Evolutionary conservation across 306 rosid genomes (phyloP).

Genomic region (Albizia julibrissin): DNA sequence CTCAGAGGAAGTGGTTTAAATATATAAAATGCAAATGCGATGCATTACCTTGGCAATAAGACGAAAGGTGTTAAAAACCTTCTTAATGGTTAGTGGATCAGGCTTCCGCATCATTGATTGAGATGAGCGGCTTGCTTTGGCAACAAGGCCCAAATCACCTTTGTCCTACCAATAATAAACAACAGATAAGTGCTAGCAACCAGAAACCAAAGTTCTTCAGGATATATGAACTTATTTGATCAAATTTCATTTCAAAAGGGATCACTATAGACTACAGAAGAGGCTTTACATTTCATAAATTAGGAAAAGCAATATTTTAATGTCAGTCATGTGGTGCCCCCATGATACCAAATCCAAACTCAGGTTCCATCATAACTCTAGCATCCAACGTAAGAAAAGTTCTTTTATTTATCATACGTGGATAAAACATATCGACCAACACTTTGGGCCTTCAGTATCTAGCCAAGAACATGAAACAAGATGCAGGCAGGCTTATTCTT

Average conservation of each 20-base stretch:
- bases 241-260: neutral
- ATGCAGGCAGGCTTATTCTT: neutral
- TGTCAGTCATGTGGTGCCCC: neutral
- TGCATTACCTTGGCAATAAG: slow-evolving; percentile 74
- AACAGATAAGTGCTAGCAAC: slow-evolving; percentile 2
- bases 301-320: neutral
- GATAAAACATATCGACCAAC: neutral
- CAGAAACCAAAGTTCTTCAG: neutral
- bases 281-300: neutral
- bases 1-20: neutral
- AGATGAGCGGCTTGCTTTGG: slow-evolving; percentile 75
- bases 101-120: slow-evolving; percentile 88
- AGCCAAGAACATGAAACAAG: neutral
- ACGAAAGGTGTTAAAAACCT: slow-evolving; percentile 76
- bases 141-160: slow-evolving; percentile 91
- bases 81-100: slow-evolving; percentile 68
- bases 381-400: neutral
- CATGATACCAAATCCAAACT: neutral
- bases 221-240: neutral
- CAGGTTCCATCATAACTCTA: neutral
- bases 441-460: neutral
- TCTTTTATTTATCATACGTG: neutral
- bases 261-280: neutral
- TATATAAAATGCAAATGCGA: neutral
- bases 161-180: slow-evolving; percentile 46